phyloP scores from a whole-genome alignment of 805 yeast species.

The Candida nonsorbophila region DNA sequence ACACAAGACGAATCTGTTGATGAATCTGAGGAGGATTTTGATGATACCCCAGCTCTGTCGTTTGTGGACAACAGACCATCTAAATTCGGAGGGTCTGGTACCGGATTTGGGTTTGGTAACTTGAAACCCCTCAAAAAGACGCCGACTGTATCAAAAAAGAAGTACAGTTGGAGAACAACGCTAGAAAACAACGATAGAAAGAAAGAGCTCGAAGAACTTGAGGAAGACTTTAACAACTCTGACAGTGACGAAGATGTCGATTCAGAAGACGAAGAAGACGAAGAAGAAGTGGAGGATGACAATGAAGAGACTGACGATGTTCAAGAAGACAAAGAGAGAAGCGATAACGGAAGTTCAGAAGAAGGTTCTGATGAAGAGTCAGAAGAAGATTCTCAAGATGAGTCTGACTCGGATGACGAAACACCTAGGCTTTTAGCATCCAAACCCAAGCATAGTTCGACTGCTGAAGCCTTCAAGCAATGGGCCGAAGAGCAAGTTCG shows the following conservation, averaged over 20 bases:
- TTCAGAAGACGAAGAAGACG: slow-evolving; percentile 14
- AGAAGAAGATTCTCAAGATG: slow-evolving; percentile 25
- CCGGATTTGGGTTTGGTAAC: slow-evolving; percentile 66
- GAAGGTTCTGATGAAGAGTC: slow-evolving; percentile 24
- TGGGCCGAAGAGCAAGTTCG: slow-evolving; percentile 84
- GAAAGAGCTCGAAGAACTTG: slow-evolving; percentile 25
- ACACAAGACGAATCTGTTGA: too few species aligned
- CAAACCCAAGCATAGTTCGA: slow-evolving; percentile 42
- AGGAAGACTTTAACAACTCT: too few species aligned
- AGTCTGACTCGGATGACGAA: slow-evolving; percentile 22
- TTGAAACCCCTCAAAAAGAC: slow-evolving; percentile 19
- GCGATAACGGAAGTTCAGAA: slow-evolving; percentile 22
- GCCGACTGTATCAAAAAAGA: slow-evolving; percentile 39
- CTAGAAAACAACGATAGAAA: slow-evolving; percentile 36
- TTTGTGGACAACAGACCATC: slow-evolving; percentile 73
- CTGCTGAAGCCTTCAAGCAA: slow-evolving; percentile 57
- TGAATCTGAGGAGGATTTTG: slow-evolving; percentile 19
- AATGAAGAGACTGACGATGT: slow-evolving; percentile 17
- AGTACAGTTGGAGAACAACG: slow-evolving; percentile 64
- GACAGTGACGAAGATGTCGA: too few species aligned
- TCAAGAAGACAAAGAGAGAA: slow-evolving; percentile 21
- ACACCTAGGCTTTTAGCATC: slow-evolving; percentile 27
- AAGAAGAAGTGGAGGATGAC: slow-evolving; percentile 20
- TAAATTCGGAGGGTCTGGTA: slow-evolving; percentile 53
- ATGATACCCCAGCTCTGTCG: slow-evolving; percentile 18